phyloP scores from a whole-genome alignment of 1,284 basidiomycete species.

The Tetrapyrgos nigripes region DNA sequence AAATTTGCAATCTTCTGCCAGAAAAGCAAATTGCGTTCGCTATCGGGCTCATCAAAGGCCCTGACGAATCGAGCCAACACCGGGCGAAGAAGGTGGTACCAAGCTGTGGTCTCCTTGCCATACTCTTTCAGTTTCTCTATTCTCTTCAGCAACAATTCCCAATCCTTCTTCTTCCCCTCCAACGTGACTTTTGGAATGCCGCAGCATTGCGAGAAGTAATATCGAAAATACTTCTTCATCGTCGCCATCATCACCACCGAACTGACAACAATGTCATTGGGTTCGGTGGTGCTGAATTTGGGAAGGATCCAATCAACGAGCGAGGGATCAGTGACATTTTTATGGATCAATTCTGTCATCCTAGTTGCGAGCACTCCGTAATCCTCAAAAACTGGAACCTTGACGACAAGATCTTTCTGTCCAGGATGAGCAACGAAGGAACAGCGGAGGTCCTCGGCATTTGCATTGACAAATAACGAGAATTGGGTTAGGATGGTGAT shows the following conservation, averaged over 20 bases:
- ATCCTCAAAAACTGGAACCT: conserved; percentile 37
- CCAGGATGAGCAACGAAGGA: conserved; percentile 49
- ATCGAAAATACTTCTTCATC: conserved; percentile 47
- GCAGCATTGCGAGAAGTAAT: conserved; percentile 37
- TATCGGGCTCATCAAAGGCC: conserved; percentile 36
- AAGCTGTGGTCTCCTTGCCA: conserved; percentile 38
- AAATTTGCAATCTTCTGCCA: conserved; percentile 36
- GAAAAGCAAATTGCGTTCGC: conserved; percentile 30
- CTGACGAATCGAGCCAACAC: conserved; percentile 38
- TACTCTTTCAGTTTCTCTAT: conserved; percentile 42
- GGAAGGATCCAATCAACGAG: conserved; percentile 52
- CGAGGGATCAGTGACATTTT: conserved; percentile 40
- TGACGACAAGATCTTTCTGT: conserved; percentile 39
- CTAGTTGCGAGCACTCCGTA: conserved; percentile 36
- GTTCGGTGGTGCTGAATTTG: conserved; percentile 53
- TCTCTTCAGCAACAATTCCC: conserved; percentile 34
- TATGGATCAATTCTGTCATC: conserved; percentile 42
- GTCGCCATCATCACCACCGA: conserved; percentile 52
- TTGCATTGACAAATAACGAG: conserved; percentile 48
- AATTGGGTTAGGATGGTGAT: conserved; percentile 50
- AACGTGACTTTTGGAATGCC: conserved; percentile 57
- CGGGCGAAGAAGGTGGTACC: conserved; percentile 41
- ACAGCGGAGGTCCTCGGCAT: conserved; percentile 44
- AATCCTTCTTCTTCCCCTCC: conserved; percentile 47
- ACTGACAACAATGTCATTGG: conserved; percentile 43